Percentiles rank a stretch among this genome's conserved stretches.
Conservation (phyloP, 345 rosid species). For the Nephelium lappaceum region DNA sequence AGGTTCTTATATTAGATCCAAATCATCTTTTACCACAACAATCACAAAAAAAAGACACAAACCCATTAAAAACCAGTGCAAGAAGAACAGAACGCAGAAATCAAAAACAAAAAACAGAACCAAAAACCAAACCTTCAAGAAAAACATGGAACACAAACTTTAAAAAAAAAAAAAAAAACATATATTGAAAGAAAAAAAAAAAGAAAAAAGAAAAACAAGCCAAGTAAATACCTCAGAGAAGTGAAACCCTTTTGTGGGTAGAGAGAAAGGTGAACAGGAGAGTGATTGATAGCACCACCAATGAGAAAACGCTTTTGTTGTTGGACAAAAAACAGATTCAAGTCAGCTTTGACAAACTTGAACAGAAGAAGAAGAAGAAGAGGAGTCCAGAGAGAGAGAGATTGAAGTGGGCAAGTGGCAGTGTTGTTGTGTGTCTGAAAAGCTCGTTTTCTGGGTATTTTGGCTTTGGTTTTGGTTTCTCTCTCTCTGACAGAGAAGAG, state of each 20-base stretch:
- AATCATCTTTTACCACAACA: neutral
- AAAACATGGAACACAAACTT: neutral
- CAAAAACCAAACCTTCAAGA: neutral
- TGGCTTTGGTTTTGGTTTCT: slow-evolving; percentile 1
- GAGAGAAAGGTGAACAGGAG: neutral
- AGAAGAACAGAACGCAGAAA: slow-evolving; percentile 9
- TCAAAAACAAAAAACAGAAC: neutral
- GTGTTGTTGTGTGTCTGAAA: neutral
- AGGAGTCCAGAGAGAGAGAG: neutral
- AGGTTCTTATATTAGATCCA: slow-evolving; percentile 41
- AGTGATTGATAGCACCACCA: neutral
- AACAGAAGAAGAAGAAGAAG: neutral
- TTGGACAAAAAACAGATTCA: slow-evolving; percentile 10
- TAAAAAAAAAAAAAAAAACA: neutral
- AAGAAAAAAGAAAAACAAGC: too few species aligned
- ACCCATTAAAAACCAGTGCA: neutral
- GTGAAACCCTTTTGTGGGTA: neutral
- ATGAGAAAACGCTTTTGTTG: neutral
- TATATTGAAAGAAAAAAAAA: neutral
- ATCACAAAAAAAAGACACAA: neutral
- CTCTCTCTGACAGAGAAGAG: slow-evolving; percentile 36
- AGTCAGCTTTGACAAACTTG: neutral
- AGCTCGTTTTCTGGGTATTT: neutral
- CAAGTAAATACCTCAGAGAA: slow-evolving; percentile 31
- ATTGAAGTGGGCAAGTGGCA: neutral